These are phyloP conservation scores for Phytophthora litchii DNA, from an alignment of 352 stramenopile species.

Conservation along the genomic window DNA sequence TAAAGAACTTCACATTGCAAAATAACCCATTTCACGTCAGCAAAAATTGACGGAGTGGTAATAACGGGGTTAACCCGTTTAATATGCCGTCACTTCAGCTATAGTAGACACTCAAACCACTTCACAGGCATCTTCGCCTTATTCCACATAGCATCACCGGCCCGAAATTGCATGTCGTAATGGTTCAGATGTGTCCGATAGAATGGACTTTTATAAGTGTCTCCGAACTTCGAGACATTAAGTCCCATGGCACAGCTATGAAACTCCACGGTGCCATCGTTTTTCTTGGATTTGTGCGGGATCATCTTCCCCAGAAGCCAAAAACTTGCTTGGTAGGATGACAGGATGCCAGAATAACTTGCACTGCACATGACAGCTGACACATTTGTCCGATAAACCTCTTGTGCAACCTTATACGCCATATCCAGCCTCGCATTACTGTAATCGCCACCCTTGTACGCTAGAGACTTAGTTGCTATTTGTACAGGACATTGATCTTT, in stretches of 20 bases:
- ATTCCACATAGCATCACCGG: constrained; percentile 33
- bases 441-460: constrained; percentile 33
- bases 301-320: constrained; percentile 28
- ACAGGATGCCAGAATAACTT: constrained; percentile 35
- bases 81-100: constrained; percentile 1
- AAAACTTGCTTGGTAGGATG: constrained; percentile 25
- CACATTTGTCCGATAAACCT: constrained; percentile 33
- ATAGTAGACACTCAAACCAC: constrained; percentile 49
- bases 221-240: constrained; percentile 5
- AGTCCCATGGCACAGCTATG: no score
- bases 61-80: constrained; percentile 1
- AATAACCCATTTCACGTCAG: no score
- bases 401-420: constrained; percentile 27
- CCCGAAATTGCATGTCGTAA: constrained; percentile 39
- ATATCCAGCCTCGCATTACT: constrained; percentile 3
- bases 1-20: no score
- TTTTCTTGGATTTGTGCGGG: constrained; percentile 34
- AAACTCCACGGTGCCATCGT: constrained; percentile 37
- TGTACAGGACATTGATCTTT: constrained; percentile 20
- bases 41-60: no score
- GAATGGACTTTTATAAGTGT: constrained; percentile 16
- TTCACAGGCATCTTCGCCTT: constrained; percentile 38
- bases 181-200: constrained; percentile 37
- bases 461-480: constrained; percentile 23
- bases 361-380: constrained; percentile 41